Evolutionary conservation across 208 protist species (phyloP), one percentile per base, ranked within the genome.

Genomic region (Acanthamoeba lenticulata): DNA sequence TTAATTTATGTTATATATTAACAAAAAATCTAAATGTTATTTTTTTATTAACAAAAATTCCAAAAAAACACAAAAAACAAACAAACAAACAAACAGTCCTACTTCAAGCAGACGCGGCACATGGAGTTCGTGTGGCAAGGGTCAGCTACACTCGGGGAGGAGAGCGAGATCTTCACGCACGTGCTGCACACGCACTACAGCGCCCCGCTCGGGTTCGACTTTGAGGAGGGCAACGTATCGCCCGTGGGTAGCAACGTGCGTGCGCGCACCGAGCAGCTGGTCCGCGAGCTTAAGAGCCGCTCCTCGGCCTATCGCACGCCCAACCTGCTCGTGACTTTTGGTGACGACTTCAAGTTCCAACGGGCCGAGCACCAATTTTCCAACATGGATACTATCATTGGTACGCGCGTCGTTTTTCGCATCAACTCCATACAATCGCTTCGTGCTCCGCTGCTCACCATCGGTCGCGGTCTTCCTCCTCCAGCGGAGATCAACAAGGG

Each of bases 101-200:
- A 74, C 1, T 95, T 97, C 49, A 97, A 94, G 29, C 36, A 44
- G 15, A 94, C 27, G n/a, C 52, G 88, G 44, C 24, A 95, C 44
- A 96, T 97, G 94, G 95, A 97, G 77, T 97, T 97, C 72, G 44
- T 97, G n/a, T 97, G 97, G 97, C 74, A 94, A 36, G 92, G 95
- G 13, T 95, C 95, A 13, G 19, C 42, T 11, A n/a, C 79, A 38
- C 83, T 94, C 27, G 60, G 67, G 4, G 32, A 67, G n/a, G 21
- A 94, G 19, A 74, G 88, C 1, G 79, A 96, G 27, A 92, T 97
- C 3, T 96, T 97, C 19, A 96, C 96, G n/a, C 69, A 97, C 52
- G 91, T 97, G 21, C 90, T 97, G 15, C 94, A 97, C 57, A 96
- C 96, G 36, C 97, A 97, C 34, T 97, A 97, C 93, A 85, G 52